phyloP scores from a whole-genome alignment of 176 grass and related monocot species.

The Eragrostis nindensis region DNA sequence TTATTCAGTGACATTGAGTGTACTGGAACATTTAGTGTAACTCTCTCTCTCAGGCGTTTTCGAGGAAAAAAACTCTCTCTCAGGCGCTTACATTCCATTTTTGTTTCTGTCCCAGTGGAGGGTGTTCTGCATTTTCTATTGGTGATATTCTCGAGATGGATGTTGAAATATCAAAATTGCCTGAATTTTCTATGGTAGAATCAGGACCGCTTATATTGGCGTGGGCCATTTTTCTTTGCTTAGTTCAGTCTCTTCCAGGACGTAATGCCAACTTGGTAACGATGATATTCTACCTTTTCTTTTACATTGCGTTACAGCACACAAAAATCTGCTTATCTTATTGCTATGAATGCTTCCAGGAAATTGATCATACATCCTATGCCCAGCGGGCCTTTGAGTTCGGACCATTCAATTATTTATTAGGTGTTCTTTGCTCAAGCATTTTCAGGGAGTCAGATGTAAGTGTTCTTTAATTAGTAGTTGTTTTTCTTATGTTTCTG shows the following conservation, averaged over 20 bases:
- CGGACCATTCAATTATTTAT: slow-evolving; percentile 72
- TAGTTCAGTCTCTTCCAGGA: slow-evolving; percentile 79
- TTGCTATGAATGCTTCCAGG: slow-evolving; percentile 52
- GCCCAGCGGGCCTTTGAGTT: slow-evolving; percentile 69
- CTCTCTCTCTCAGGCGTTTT: no score
- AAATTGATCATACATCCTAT: slow-evolving; percentile 87
- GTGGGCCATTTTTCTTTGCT: slow-evolving; percentile 85
- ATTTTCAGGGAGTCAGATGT: slow-evolving; percentile 87
- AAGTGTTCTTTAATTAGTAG: slow-evolving; percentile 47
- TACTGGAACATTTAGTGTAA: not conserved
- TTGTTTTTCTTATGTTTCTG: not conserved
- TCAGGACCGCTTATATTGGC: slow-evolving; percentile 82
- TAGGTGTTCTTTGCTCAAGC: slow-evolving; percentile 66
- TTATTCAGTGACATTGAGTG: not conserved
- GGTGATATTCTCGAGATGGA: slow-evolving; percentile 93
- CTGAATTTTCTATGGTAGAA: slow-evolving; percentile 64
- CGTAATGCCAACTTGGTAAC: slow-evolving; percentile 52
- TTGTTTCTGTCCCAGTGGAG: slow-evolving; percentile 63
- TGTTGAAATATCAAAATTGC: slow-evolving; percentile 74
- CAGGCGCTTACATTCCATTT: slow-evolving; percentile 44
- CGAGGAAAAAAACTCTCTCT: no score
- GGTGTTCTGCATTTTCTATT: slow-evolving; percentile 70
- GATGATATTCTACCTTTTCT: slow-evolving; percentile 33
- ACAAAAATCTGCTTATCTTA: slow-evolving; percentile 14
- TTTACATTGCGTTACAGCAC: not conserved